Percentiles rank a stretch among this genome's conserved stretches.
Evolutionary conservation across 2,329 filamentous ascomycete species (phyloP).

Genomic region (Curvularia hawaiiensis): DNA sequence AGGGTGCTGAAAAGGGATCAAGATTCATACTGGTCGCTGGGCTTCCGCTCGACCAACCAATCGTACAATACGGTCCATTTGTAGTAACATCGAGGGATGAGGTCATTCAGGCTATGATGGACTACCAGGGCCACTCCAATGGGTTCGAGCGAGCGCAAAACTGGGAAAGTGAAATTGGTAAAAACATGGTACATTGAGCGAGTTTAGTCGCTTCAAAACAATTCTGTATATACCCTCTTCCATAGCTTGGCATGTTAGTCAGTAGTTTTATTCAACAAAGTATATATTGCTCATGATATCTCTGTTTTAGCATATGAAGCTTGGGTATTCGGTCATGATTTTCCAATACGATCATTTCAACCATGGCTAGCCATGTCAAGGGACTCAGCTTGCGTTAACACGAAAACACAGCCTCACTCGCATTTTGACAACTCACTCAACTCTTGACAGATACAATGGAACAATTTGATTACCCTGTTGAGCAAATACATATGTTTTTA

Average conservation of each 20-base stretch:
- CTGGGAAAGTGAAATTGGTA: conserved; percentile 76
- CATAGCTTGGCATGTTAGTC: neutral
- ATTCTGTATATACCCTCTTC: neutral
- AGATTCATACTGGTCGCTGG: conserved; percentile 77
- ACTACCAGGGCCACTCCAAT: conserved; percentile 45
- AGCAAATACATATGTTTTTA: neutral
- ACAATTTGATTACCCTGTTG: neutral
- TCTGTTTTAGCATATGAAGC: neutral
- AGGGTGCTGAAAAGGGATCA: conserved; percentile 62
- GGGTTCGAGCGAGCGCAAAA: conserved; percentile 67
- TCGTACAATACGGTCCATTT: conserved; percentile 49
- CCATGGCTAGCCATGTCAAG: neutral
- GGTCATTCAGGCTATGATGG: conserved; percentile 46
- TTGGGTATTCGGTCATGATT: neutral
- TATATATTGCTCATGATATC: too few species aligned
- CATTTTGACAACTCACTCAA: neutral
- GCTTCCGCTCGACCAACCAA: conserved; percentile 57
- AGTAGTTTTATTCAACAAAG: neutral
- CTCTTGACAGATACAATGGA: neutral
- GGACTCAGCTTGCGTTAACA: neutral
- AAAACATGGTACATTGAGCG: conserved; percentile 39
- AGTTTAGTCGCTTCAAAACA: neutral
- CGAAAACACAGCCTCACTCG: neutral
- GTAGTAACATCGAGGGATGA: conserved; percentile 45
- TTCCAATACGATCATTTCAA: neutral